Percentiles rank a stretch among this genome's conserved stretches.
These are phyloP conservation scores for Canariomyces notabilis DNA, from an alignment of 2,329 filamentous ascomycete genomes.

Conservation along the genomic window DNA sequence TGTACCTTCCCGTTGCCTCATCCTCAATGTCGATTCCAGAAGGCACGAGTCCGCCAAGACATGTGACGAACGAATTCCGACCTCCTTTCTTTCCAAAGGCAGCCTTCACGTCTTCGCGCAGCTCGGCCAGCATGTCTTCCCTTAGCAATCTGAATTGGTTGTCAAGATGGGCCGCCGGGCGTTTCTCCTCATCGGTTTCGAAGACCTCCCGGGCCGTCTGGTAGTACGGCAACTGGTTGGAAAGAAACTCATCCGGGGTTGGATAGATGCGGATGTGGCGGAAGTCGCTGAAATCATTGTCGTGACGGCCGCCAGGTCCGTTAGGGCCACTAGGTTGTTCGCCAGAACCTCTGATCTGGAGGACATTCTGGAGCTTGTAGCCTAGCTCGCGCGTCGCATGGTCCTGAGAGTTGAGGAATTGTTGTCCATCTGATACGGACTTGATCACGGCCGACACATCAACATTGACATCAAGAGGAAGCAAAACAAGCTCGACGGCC, in stretches of 20 bases:
- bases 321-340: slow-evolving; percentile 4
- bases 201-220: slow-evolving; percentile 46
- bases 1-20: slow-evolving; percentile 23
- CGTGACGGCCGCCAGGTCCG: slow-evolving; percentile 61
- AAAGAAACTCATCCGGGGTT: slow-evolving; percentile 59
- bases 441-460: slow-evolving; percentile 24
- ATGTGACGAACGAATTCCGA: slow-evolving; percentile 32
- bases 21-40: slow-evolving; percentile 34
- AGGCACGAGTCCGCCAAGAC: slow-evolving; percentile 37
- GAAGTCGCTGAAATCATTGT: slow-evolving; percentile 65
- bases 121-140: slow-evolving; percentile 64
- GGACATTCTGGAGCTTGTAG: slow-evolving; percentile 35
- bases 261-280: slow-evolving; percentile 59
- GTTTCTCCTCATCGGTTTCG: slow-evolving; percentile 31
- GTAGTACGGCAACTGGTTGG: slow-evolving; percentile 49
- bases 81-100: slow-evolving; percentile 43
- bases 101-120: slow-evolving; percentile 56
- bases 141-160: slow-evolving; percentile 67
- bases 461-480: slow-evolving; percentile 23
- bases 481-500: slow-evolving; percentile 42
- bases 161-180: slow-evolving; percentile 53
- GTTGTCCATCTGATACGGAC: slow-evolving; percentile 23
- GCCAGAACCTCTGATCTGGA: slow-evolving; percentile 29
- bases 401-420: slow-evolving; percentile 26
- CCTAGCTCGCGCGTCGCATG: slow-evolving; percentile 25